phyloP scores from a whole-genome alignment of 306 rosid genomes.

The Vigna nakashimae region DNA sequence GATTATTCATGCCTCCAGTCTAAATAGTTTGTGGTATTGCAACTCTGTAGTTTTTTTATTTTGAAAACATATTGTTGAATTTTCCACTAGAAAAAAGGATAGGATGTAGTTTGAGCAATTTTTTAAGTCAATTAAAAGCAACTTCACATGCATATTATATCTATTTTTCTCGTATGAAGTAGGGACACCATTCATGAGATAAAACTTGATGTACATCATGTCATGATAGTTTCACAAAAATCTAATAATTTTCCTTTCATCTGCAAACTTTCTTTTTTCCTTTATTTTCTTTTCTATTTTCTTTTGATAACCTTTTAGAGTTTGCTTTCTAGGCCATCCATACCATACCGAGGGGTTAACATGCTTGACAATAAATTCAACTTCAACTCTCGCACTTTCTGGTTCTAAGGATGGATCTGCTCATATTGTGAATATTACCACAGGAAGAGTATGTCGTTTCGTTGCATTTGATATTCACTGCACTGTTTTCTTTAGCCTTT shows the following conservation, averaged over 20 bases:
- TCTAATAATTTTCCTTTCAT: neutral
- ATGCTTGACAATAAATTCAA: constrained; percentile 78
- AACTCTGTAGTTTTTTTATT: neutral
- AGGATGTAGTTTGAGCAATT: constrained; percentile 7
- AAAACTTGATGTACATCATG: constrained; percentile 9
- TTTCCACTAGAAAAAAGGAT: neutral
- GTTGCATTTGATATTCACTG: constrained; percentile 34
- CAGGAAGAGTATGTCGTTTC: constrained; percentile 72
- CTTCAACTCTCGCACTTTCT: constrained; percentile 74
- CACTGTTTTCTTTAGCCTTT: constrained; percentile 26
- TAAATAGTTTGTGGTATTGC: neutral
- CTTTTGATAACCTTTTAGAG: constrained; percentile 22
- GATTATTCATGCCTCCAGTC: neutral
- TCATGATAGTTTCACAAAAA: constrained; percentile 29
- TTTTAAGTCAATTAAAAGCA: constrained; percentile 29
- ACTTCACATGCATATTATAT: neutral
- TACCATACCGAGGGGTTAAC: constrained; percentile 83
- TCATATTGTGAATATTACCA: constrained; percentile 74
- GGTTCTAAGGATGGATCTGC: constrained; percentile 89
- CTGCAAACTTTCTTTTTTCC: neutral
- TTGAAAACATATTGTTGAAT: neutral
- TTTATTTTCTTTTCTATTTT: neutral
- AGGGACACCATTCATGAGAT: constrained; percentile 24
- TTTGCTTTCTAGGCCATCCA: constrained; percentile 70
- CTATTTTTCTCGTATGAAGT: constrained; percentile 12